Evolutionary conservation across 257 asterid genomes (phyloP).

Genomic region (Cruciata laevipes): DNA sequence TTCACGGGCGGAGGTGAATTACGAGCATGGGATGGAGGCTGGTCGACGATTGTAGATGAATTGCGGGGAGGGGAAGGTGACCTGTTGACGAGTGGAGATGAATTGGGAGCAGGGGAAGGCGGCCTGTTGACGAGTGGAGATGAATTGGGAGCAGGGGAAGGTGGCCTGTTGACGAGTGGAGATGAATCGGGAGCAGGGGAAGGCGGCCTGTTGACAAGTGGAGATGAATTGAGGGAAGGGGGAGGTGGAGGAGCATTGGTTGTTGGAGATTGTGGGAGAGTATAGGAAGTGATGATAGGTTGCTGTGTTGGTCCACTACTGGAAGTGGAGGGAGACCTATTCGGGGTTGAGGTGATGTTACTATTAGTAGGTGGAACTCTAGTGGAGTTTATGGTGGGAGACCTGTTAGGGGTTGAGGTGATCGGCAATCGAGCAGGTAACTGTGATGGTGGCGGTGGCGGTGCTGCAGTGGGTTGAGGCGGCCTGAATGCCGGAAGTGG

Average conservation of each 20-base stretch:
- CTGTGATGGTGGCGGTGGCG: neutral
- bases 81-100: conserved; percentile 8
- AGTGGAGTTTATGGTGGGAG: neutral
- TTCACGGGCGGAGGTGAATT: conserved; percentile 5
- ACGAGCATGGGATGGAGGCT: neutral
- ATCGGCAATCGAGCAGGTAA: conserved; percentile 7
- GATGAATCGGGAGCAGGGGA: conserved; percentile 1
- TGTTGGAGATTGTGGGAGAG: conserved; percentile 18
- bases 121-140: conserved; percentile 23
- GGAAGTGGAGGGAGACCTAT: neutral
- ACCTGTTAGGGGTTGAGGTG: neutral
- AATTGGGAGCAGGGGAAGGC: conserved; percentile 8
- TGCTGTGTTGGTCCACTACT: neutral
- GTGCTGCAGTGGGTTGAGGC: neutral
- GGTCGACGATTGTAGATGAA: conserved; percentile 6
- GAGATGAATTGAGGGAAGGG: neutral
- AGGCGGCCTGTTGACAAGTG: neutral
- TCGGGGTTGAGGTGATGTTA: neutral
- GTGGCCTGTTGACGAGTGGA: conserved; percentile 11
- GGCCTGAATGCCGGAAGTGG: conserved; percentile 13
- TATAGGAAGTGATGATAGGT: conserved; percentile 9
- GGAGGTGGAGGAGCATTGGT: conserved; percentile 4
- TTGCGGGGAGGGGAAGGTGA: neutral
- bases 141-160: conserved; percentile 6
- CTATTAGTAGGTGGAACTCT: too few relatives aligned